Percentiles rank a stretch among this genome's conserved stretches.
These are phyloP conservation scores for Naematelia encephala DNA, from an alignment of 768 basidiomycete genomes.

Conservation along the genomic window DNA sequence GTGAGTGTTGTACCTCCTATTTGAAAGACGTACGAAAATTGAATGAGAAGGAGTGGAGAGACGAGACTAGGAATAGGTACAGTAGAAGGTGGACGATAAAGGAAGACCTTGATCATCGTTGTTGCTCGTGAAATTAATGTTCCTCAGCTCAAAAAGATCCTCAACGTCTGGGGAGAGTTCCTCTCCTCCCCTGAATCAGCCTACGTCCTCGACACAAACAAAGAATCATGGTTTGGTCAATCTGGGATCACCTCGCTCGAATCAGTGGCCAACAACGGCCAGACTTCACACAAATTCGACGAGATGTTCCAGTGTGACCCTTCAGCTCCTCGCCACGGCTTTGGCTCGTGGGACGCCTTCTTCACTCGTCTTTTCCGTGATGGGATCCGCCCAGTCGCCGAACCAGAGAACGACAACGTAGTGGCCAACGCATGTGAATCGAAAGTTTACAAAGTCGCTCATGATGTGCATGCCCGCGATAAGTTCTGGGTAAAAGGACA, in stretches of 20 bases:
- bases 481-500: conserved; percentile 64
- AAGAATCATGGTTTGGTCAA: conserved; percentile 58
- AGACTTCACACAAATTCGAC: conserved; percentile 48
- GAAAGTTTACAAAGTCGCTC: conserved; percentile 54
- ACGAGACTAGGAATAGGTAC: too few relatives aligned
- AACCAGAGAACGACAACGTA: conserved; percentile 49
- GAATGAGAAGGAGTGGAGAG: too few relatives aligned
- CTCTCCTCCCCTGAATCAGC: conserved; percentile 55
- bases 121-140: too few relatives aligned
- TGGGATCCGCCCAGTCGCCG: conserved; percentile 53
- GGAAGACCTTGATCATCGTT: too few relatives aligned
- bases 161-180: conserved; percentile 57
- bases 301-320: conserved; percentile 55
- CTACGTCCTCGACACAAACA: conserved; percentile 52
- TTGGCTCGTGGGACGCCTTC: conserved; percentile 57
- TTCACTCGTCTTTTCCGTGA: conserved; percentile 56
- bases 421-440: conserved; percentile 61
- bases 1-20: conserved; percentile 24
- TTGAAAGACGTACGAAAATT: too few relatives aligned
- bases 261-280: conserved; percentile 43
- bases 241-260: conserved; percentile 45
- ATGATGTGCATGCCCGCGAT: conserved; percentile 54
- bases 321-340: conserved; percentile 54
- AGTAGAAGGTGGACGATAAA: not conserved
- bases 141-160: conserved; percentile 54